Base-by-base conservation (phyloP, 2,329 filamentous ascomycete species). In the Dactylellina sp. region DNA sequence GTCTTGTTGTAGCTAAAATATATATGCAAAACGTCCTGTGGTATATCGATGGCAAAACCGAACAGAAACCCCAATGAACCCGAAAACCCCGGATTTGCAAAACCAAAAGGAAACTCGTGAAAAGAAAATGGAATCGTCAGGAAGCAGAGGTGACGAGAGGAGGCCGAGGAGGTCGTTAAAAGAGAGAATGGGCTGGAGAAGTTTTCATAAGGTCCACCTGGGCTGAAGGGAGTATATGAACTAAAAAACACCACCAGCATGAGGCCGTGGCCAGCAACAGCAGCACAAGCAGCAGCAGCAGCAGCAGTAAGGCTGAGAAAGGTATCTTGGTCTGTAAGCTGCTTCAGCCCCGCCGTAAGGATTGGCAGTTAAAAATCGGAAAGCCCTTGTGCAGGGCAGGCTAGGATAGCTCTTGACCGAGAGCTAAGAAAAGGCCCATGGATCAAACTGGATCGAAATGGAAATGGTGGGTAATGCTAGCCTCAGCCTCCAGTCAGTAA, bases 221-320 rank as follows among this genome's bases (percentile, higher is more conserved):
- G 70, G 70, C 70, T 74, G 70, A 74, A 74, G 70, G 70, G 64
- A 74, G 47, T 74, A 74, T 74, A 66, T 66, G 61, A 74, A 74
- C 70, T 42, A 65, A 63, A 74, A 61, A 44, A n/a, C n/a, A n/a
- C n/a, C n/a, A n/a, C 47, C 47, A 42, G 57, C 32, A 47, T 60
- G 42, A n/a, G n/a, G n/a, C 9, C 28, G 28, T 5, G 28, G 28
- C 28, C 28, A 32, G 28, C 28, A 9, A n/a, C n/a, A n/a, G n/a
- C n/a, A n/a, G n/a, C n/a, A n/a, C n/a, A n/a, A n/a, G n/a, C n/a
- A n/a, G n/a, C n/a, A 60, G 62, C 52, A 65, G 40, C 53, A 72
- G 61, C 66, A 42, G 44, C 50, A 74, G 61, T 74, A 74, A 74
- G 70, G 70, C 70, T 74, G 70, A 74, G 55, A 65, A 55, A 35